Base-by-base conservation (phyloP, 169 alveolate genomes). In the Babesia ovata region DNA sequence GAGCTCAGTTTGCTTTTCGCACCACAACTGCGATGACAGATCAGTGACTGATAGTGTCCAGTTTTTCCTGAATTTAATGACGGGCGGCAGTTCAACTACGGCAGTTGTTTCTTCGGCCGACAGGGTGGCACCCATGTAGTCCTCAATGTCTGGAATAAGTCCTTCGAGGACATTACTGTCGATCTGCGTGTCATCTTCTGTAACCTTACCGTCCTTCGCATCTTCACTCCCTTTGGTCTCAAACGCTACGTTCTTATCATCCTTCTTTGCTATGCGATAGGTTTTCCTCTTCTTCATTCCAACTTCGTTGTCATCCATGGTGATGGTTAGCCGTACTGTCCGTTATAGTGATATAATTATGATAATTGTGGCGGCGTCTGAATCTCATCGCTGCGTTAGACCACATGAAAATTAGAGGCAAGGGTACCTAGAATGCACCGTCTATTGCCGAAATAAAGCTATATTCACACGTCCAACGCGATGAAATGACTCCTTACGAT, bases 11-110 rank as follows among this genome's bases (percentile, higher is more conserved):
- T 88, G 92, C 65, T 85, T 90, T 66, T 91, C 94, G 63, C 94
- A 91, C 94, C 94, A 91, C 39, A 91, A 54, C 36, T 91, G 94
- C 48, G 92, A 76, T 13, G 93, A 87, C 22, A 91, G 63, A 58
- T 91, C 94, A 4, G 94, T 91, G 19, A 91, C 91, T 28, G 91
- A 83, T 56, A 91, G 71, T 46, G 76, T 81, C 86, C 92, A 85
- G 70, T 91, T 91, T 63, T 91, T 91, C 60, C 74, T 74, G 74
- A 66, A 83, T 63, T 67, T 83, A 70, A 83, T 29, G 22, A 83
- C 90, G n/a, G 90, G 90, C 10, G 90, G 90, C 17, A 83, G 86
- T 16, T 17, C 59, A 0, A 45, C 61, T 21, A 39, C 36, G 49
- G 21, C 85, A 21, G 4, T 22, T 26, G 29, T 58, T 13, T 63